These are phyloP conservation scores for Fusarium humuli DNA, from an alignment of 2,329 filamentous ascomycete species.

Conservation along the genomic window DNA sequence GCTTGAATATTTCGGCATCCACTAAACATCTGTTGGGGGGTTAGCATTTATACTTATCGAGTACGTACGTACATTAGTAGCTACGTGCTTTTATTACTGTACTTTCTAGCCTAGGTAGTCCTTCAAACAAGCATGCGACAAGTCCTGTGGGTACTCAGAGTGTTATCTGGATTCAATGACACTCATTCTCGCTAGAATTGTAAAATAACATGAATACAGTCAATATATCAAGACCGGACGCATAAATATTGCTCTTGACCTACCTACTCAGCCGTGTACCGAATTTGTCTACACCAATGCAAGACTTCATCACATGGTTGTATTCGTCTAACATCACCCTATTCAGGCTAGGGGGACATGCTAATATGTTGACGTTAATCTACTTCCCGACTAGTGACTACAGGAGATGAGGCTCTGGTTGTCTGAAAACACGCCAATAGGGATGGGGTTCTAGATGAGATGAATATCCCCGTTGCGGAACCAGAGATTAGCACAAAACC, in stretches of 20 bases:
- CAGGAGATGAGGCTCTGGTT: slow-evolving; percentile 40
- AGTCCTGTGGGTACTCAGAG: background rate
- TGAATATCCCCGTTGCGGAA: slow-evolving; percentile 35
- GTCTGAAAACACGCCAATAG: slow-evolving; percentile 26
- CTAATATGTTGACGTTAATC: slow-evolving; percentile 36
- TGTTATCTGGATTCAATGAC: background rate
- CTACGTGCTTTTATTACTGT: background rate
- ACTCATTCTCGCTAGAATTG: background rate
- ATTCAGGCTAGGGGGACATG: slow-evolving; percentile 39
- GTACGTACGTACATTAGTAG: background rate
- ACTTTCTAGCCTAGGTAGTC: background rate
- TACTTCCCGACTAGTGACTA: slow-evolving; percentile 34
- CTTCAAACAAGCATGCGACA: background rate
- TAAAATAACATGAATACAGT: background rate
- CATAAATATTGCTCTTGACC: background rate
- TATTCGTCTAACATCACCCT: slow-evolving; percentile 46
- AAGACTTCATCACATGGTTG: slow-evolving; percentile 43
- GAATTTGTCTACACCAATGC: background rate
- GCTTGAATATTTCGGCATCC: background rate
- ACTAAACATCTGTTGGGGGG: background rate
- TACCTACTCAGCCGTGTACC: slow-evolving; percentile 1
- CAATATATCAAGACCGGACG: background rate
- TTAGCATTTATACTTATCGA: background rate
- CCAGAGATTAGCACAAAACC: background rate
- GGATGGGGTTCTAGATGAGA: background rate